These are phyloP conservation scores for Apiotrichum montevideense DNA, from an alignment of 1,284 basidiomycete genomes.

Conservation along the genomic window DNA sequence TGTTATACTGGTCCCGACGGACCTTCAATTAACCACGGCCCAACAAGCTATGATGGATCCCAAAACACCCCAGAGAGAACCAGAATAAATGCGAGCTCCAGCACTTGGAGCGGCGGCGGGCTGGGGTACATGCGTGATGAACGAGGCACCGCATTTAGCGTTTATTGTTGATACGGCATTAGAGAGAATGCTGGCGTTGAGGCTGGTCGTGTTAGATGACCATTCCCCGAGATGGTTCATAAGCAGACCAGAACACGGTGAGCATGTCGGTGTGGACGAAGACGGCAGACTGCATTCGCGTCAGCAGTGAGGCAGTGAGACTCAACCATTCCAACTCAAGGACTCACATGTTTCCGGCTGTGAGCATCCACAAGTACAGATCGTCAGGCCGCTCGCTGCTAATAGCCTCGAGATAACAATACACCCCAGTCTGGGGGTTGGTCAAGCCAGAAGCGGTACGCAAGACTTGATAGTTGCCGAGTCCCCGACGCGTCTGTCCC, in stretches of 20 bases:
- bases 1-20: not conserved
- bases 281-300: conserved; percentile 27
- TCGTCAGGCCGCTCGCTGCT: conserved; percentile 35
- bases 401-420: conserved; percentile 43
- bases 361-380: conserved; percentile 41
- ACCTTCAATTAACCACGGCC: too few species aligned
- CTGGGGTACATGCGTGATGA: conserved; percentile 4
- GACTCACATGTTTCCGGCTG: conserved; percentile 40
- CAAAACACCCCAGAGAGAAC: not conserved
- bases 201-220: conserved; percentile 22
- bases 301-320: not conserved
- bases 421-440: conserved; percentile 30
- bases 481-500: conserved; percentile 22
- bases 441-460: conserved; percentile 28
- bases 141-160: conserved; percentile 30
- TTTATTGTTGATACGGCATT: conserved; percentile 31
- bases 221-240: conserved; percentile 29
- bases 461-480: conserved; percentile 43
- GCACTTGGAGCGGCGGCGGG: too few species aligned
- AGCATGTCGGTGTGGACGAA: conserved; percentile 40
- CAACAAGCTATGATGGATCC: not conserved
- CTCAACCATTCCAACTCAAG: not conserved
- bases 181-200: conserved; percentile 33
- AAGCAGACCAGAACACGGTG: conserved; percentile 35
- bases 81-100: too few species aligned